A percentile compares a stretch with the other conserved stretches of the same genome.
phyloP scores from a whole-genome alignment of 1,284 basidiomycete species.

The Sporisorium exsertum region DNA sequence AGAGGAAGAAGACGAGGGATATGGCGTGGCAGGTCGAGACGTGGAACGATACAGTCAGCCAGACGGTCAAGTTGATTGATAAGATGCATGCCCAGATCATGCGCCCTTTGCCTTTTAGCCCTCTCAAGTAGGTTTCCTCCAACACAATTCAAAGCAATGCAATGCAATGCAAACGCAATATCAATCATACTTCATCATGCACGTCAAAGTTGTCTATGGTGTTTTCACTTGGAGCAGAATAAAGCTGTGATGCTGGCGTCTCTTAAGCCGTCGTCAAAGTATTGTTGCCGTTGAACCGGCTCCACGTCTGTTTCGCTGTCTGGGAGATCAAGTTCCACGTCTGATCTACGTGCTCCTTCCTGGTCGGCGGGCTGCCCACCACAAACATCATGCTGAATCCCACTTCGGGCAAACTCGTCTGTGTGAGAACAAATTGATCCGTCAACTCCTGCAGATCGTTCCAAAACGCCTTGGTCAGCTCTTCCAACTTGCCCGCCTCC shows the following conservation, averaged over 20 bases:
- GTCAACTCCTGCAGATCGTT: constrained; percentile 38
- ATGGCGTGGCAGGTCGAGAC: constrained; percentile 68
- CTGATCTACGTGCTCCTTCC: constrained; percentile 45
- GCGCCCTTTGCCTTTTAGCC: constrained; percentile 56
- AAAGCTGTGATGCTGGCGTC: too few species aligned
- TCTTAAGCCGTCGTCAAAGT: not conserved
- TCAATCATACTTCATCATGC: not conserved
- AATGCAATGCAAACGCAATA: not conserved
- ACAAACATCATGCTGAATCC: constrained; percentile 63
- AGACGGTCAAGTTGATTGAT: constrained; percentile 67
- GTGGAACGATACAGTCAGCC: constrained; percentile 66
- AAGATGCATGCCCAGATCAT: constrained; percentile 69
- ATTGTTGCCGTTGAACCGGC: constrained; percentile 1
- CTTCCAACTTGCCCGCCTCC: constrained; percentile 30
- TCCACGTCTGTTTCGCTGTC: constrained; percentile 30
- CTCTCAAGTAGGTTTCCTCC: constrained; percentile 34
- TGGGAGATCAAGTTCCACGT: constrained; percentile 44
- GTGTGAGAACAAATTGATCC: constrained; percentile 57
- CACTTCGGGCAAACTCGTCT: constrained; percentile 61
- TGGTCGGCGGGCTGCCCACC: constrained; percentile 55
- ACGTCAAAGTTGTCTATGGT: not conserved
- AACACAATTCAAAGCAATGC: not conserved
- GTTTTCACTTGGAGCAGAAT: too few species aligned
- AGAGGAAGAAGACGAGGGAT: constrained; percentile 65
- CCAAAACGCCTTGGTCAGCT: constrained; percentile 56